Percentiles rank a stretch among this genome's conserved stretches.
These are phyloP conservation scores for Protomyces inouyei DNA, from an alignment of 1,139 yeast genomes.

Conservation along the genomic window DNA sequence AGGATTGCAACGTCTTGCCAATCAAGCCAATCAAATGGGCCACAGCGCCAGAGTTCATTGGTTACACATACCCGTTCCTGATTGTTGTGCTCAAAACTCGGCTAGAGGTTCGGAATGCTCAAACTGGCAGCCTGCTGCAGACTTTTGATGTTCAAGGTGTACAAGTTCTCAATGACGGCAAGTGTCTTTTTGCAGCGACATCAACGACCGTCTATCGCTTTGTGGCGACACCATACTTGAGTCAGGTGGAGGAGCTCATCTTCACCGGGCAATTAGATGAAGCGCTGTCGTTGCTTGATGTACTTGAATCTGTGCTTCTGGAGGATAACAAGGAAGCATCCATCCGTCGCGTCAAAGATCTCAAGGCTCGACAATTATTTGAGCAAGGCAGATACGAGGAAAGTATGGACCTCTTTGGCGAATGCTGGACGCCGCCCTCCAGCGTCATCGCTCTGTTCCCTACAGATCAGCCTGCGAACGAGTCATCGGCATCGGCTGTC, in stretches of 20 bases:
- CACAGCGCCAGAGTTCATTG: slow-evolving; percentile 36
- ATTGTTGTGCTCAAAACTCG: slow-evolving; percentile 34
- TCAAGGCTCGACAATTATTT: slow-evolving; percentile 44
- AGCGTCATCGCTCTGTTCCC: slow-evolving; percentile 50
- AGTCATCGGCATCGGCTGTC: slow-evolving; percentile 2
- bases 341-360: slow-evolving; percentile 47
- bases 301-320: slow-evolving; percentile 39
- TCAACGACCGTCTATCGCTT: slow-evolving; percentile 36
- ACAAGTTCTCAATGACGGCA: slow-evolving; percentile 30
- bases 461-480: not conserved
- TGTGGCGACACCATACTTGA: slow-evolving; percentile 36
- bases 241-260: slow-evolving; percentile 38
- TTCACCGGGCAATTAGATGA: slow-evolving; percentile 38
- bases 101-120: slow-evolving; percentile 31
- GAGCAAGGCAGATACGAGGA: slow-evolving; percentile 38
- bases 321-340: slow-evolving; percentile 39
- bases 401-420: slow-evolving; percentile 49
- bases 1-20: slow-evolving; percentile 33
- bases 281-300: slow-evolving; percentile 46
- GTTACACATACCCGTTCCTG: slow-evolving; percentile 39
- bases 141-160: slow-evolving; percentile 29
- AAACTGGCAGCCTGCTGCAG: slow-evolving; percentile 30
- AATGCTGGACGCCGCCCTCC: slow-evolving; percentile 56
- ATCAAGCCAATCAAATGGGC: slow-evolving; percentile 34
- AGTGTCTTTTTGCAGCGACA: slow-evolving; percentile 35